These are phyloP conservation scores for Hypoxylon subgilvum DNA, from an alignment of 495 filamentous ascomycete genomes.

Conservation along the genomic window DNA sequence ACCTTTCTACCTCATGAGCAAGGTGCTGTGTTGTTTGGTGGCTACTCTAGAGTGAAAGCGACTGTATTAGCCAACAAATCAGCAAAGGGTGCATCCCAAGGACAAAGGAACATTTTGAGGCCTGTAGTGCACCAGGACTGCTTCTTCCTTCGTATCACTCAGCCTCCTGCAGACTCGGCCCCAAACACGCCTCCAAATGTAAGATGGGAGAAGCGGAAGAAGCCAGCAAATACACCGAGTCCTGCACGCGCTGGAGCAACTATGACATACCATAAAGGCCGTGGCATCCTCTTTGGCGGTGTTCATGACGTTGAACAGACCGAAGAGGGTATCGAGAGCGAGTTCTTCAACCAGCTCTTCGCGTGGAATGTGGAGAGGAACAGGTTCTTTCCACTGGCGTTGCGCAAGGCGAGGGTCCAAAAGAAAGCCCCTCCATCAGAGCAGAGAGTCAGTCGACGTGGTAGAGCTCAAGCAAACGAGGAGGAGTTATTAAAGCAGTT, in stretches of 20 bases:
- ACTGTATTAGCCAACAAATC: conserved; percentile 61
- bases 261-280: conserved; percentile 89
- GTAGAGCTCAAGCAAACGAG: conserved; percentile 80
- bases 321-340: conserved; percentile 93
- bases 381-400: conserved; percentile 81
- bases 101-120: conserved; percentile 70
- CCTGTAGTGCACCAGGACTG: conserved; percentile 92
- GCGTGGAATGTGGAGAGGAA: conserved; percentile 95
- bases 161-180: conserved; percentile 67
- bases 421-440: conserved; percentile 59
- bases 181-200: conserved; percentile 68
- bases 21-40: conserved; percentile 88
- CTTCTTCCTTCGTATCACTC: conserved; percentile 86
- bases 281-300: conserved; percentile 91
- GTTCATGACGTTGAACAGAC: conserved; percentile 92
- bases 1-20: conserved; percentile 86
- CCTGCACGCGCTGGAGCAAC: conserved; percentile 85
- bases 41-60: conserved; percentile 88
- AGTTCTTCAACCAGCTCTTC: conserved; percentile 89
- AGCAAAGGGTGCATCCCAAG: conserved; percentile 64
- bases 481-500: conserved; percentile 87
- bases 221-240: conserved; percentile 84
- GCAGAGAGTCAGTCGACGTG: conserved; percentile 65
- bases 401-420: conserved; percentile 72
- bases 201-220: conserved; percentile 91